These are phyloP conservation scores for Kluyveromyces starmeri DNA, from an alignment of 805 yeast species.

Conservation along the genomic window DNA sequence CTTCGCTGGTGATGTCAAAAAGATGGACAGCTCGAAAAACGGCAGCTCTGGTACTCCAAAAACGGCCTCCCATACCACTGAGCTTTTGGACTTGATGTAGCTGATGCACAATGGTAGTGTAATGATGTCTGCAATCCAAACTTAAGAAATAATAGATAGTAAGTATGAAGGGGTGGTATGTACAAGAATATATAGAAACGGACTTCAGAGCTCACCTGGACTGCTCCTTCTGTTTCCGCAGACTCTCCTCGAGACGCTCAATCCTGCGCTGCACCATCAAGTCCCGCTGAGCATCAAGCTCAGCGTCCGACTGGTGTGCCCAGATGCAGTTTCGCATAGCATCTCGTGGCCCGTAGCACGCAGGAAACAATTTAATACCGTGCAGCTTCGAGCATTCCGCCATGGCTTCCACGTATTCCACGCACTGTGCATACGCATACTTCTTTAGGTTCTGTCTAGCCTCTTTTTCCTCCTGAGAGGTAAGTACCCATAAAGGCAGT, in stretches of 20 bases:
- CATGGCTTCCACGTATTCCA: conserved; percentile 55
- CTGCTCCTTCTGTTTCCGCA: conserved; percentile 4
- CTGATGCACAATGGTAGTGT: too few relatives aligned
- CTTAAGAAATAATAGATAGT: too few relatives aligned
- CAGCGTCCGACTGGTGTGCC: conserved; percentile 44
- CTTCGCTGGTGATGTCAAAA: conserved; percentile 23
- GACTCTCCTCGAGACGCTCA: conserved; percentile 28
- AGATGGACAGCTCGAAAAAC: not conserved
- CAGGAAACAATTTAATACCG: conserved; percentile 58
- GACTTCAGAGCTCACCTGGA: too few relatives aligned
- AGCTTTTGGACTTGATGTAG: conserved; percentile 1
- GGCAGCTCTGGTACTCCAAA: conserved; percentile 12
- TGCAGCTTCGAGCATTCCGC: conserved; percentile 55
- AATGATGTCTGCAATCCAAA: too few relatives aligned
- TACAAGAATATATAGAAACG: too few relatives aligned
- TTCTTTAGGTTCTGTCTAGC: conserved; percentile 64
- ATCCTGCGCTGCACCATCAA: conserved; percentile 51
- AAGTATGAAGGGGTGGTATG: too few relatives aligned
- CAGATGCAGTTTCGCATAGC: conserved; percentile 57
- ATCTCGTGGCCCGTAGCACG: conserved; percentile 51
- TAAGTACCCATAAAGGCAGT: conserved; percentile 66
- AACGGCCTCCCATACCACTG: not conserved
- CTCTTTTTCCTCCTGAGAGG: conserved; percentile 69
- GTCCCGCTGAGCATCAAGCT: conserved; percentile 64
- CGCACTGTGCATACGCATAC: conserved; percentile 57